These are phyloP conservation scores for Skeletonema potamos DNA, from an alignment of 108 stramenopile genomes.

Conservation along the genomic window DNA sequence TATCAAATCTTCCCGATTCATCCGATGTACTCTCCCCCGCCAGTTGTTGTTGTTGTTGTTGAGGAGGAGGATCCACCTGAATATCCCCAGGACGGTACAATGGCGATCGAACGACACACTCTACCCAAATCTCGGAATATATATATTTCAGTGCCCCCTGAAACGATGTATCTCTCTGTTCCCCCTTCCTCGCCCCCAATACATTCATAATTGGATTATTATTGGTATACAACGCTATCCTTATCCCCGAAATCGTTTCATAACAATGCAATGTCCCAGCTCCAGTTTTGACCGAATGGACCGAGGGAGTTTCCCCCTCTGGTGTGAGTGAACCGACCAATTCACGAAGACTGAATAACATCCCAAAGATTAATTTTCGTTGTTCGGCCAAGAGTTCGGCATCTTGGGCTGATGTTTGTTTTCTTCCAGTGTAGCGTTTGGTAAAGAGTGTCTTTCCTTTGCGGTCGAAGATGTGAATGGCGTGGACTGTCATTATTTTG, in stretches of 20 bases:
- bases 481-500: constrained; percentile 79
- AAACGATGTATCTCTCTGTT: constrained; percentile 49
- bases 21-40: constrained; percentile 10
- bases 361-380: constrained; percentile 89
- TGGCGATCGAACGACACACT: constrained; percentile 80
- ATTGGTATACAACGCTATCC: constrained; percentile 83
- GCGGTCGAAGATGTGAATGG: constrained; percentile 85
- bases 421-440: constrained; percentile 64
- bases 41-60: background rate
- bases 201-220: constrained; percentile 51
- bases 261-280: constrained; percentile 78
- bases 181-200: constrained; percentile 28
- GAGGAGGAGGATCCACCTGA: constrained; percentile 19
- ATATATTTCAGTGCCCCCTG: constrained; percentile 74
- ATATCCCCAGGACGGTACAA: constrained; percentile 69
- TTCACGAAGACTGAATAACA: constrained; percentile 85
- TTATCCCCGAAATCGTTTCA: constrained; percentile 79
- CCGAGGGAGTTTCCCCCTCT: constrained; percentile 33
- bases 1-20: constrained; percentile 43
- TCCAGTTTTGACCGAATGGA: constrained; percentile 82
- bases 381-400: constrained; percentile 78
- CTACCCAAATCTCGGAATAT: constrained; percentile 87
- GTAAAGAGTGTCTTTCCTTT: constrained; percentile 89
- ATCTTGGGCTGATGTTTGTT: constrained; percentile 37
- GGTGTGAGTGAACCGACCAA: constrained; percentile 77